Evolutionary conservation across 2,329 filamentous ascomycete genomes (phyloP), one percentile per base, ranked within the genome.

Genomic region (Aspergillus fumigatiaffinis): DNA sequence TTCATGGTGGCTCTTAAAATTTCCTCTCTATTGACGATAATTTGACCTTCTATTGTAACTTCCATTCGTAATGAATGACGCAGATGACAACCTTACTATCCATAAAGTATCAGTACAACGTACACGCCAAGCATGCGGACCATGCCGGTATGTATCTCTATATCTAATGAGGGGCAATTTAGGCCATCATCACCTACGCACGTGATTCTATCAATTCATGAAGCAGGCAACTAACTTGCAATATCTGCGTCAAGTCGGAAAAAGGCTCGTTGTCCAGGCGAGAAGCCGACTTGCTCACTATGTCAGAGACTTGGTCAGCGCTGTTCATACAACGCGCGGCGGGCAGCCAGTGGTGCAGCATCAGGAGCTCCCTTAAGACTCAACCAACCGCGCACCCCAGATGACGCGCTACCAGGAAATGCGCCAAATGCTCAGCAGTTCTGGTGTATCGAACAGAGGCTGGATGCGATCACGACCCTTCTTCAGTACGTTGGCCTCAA

Each of bases 261-360:
- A 38, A 68, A 68, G 48, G 66, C 66, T 5, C 66, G 66, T 10
- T 68, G 66, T 17, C 66, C 66, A 3, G 66, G 66, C n/a, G 66
- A 68, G 28, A 67, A 66, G n/a, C 66, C 66, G 2, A 47, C 48
- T 44, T 68, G 66, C 38, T 66, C 66, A 35, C 29, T 67, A 7
- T 68, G 65, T 47, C 60, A 63, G 21, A 51, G 66, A 35, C 29
- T 68, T 21, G 64, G 65, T 4, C 66, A 68, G 51, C 50, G 48
- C 8, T 68, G 66, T 42, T 51, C 60, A 12, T 68, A 68, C 26
- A 61, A 48, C 21, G 28, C 58, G 17, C 63, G 61, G 52, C 46
- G 55, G 14, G 7, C 56, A 1, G 41, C 51, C 10, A 56, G 35
- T 23, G 47, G 52, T 21, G 51, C 26, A 26, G 53, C 54, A 28